Percentiles rank a stretch among this genome's conserved stretches.
These are phyloP conservation scores for Selaginella tamariscina DNA, from an alignment of 75 land plant genomes.

Conservation along the genomic window DNA sequence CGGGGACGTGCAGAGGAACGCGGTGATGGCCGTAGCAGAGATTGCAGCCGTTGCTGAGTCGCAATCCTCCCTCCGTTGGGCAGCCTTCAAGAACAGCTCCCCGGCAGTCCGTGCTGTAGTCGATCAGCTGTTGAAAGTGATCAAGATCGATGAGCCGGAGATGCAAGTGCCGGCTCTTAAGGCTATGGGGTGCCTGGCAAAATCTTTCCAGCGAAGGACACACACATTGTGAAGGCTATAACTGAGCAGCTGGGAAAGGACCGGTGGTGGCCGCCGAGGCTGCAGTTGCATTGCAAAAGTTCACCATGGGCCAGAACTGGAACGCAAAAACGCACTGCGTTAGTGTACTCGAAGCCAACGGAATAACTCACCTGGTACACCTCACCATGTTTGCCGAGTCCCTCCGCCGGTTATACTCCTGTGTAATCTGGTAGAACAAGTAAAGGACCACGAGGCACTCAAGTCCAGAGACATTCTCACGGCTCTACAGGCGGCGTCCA, in stretches of 20 bases:
- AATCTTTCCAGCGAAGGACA: slow-evolving; percentile 63
- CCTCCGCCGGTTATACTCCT: slow-evolving; percentile 40
- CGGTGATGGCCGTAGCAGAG: slow-evolving; percentile 66
- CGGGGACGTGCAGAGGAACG: slow-evolving; percentile 52
- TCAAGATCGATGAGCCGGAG: slow-evolving; percentile 27
- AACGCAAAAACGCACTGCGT: slow-evolving; percentile 49
- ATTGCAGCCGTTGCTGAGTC: slow-evolving; percentile 57
- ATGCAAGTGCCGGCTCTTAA: slow-evolving; percentile 44
- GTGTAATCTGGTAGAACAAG: slow-evolving; percentile 50
- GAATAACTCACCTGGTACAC: not conserved
- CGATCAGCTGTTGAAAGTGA: slow-evolving; percentile 47
- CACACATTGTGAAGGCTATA: slow-evolving; percentile 35
- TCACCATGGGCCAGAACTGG: slow-evolving; percentile 45
- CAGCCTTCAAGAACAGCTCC: slow-evolving; percentile 73
- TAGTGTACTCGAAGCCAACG: slow-evolving; percentile 42
- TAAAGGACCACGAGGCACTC: slow-evolving; percentile 36
- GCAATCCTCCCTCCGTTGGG: slow-evolving; percentile 47
- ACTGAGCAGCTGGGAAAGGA: slow-evolving; percentile 35
- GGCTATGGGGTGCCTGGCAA: slow-evolving; percentile 65
- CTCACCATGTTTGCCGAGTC: not conserved
- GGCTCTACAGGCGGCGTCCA: slow-evolving; percentile 31
- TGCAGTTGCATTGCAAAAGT: slow-evolving; percentile 49
- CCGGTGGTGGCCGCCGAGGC: slow-evolving; percentile 49
- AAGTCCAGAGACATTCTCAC: slow-evolving; percentile 36
- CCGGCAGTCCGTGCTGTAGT: slow-evolving; percentile 69